phyloP scores from a whole-genome alignment of 169 alveolate genomes.

The Cryptosporidium viatorum region DNA sequence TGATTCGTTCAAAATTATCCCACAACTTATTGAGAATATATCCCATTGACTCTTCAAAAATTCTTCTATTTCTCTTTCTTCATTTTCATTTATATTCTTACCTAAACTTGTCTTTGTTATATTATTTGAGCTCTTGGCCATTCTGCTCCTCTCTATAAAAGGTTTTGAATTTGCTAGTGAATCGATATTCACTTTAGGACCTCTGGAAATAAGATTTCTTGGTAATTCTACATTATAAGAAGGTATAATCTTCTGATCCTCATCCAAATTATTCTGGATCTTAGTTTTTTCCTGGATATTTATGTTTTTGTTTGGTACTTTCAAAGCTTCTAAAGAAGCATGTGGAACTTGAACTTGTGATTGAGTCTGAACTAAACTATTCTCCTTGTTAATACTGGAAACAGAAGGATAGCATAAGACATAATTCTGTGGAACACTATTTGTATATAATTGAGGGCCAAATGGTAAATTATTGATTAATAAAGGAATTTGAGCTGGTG shows the following conservation, averaged over 20 bases:
- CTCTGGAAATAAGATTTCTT: not conserved
- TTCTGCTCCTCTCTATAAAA: not conserved
- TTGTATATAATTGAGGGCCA: not conserved
- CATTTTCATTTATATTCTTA: not conserved
- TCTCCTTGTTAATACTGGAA: not conserved
- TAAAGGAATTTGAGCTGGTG: constrained; percentile 30
- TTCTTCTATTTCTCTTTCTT: not conserved
- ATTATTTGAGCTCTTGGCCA: not conserved
- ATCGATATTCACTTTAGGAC: not conserved
- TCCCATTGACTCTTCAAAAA: not conserved
- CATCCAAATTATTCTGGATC: not conserved
- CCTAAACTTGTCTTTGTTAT: not conserved
- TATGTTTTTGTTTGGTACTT: not conserved
- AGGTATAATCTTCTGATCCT: not conserved
- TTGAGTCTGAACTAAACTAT: constrained; percentile 1
- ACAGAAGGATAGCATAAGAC: constrained; percentile 12
- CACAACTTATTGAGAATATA: not conserved
- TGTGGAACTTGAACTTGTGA: not conserved
- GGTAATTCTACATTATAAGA: not conserved
- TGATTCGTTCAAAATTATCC: constrained; percentile 7
- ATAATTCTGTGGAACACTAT: not conserved
- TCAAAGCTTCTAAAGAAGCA: not conserved
- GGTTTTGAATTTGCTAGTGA: not conserved
- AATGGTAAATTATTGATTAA: constrained; percentile 23
- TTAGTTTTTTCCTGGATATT: not conserved